These are phyloP conservation scores for Mallotus repandus DNA, from an alignment of 441 rosid species.

Conservation along the genomic window DNA sequence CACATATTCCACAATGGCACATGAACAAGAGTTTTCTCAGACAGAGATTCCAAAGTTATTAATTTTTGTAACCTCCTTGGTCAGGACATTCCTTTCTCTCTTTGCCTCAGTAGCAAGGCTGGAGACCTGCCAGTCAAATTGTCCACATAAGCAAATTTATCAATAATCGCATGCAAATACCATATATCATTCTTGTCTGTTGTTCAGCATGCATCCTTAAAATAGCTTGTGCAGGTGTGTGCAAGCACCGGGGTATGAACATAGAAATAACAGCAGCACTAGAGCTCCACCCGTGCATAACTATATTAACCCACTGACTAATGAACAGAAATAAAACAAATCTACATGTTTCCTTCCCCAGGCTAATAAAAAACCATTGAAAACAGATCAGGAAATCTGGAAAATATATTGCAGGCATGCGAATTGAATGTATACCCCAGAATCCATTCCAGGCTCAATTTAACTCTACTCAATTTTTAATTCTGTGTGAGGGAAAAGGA, in stretches of 20 bases:
- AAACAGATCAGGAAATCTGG: no score
- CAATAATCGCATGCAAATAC: background rate
- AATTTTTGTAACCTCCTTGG: constrained; percentile 83
- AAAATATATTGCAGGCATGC: no score
- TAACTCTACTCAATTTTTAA: no score
- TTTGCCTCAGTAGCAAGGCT: constrained; percentile 65
- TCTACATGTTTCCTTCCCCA: no score
- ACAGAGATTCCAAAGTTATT: constrained; percentile 85
- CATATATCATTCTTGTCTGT: background rate
- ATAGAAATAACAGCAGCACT: no score
- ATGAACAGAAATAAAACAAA: no score
- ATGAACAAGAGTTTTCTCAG: constrained; percentile 32
- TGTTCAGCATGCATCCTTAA: background rate
- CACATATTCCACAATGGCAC: background rate
- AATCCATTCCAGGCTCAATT: no score
- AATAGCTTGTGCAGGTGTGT: background rate
- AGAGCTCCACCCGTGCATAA: no score
- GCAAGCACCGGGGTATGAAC: background rate
- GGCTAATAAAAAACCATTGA: no score
- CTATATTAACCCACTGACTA: no score
- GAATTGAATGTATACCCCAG: no score
- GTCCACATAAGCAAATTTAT: constrained; percentile 2
- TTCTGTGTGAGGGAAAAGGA: no score
- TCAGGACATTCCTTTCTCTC: constrained; percentile 62
- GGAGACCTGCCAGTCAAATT: constrained; percentile 54